Base-by-base conservation (phyloP, 2,329 filamentous ascomycete species). In the Daldinia sp. region DNA sequence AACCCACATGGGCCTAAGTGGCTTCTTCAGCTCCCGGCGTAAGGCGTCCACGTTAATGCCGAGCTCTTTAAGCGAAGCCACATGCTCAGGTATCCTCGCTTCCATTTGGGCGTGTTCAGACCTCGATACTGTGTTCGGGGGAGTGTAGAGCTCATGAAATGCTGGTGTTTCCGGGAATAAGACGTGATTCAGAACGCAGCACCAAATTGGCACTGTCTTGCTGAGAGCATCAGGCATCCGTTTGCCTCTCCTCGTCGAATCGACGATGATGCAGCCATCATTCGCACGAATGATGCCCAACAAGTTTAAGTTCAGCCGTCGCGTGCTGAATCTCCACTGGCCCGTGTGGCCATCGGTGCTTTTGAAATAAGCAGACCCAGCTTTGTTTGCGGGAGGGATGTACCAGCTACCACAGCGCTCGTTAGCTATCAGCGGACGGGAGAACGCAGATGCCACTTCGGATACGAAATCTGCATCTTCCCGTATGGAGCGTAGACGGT, bases 401-500 rank as follows among this genome's bases (percentile, higher is more conserved):
- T 98, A 98, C 96, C 96, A 99, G 80, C 93, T 95, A 0, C 96
- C 96, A 79, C 96, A 98, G 67, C 96, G 88, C 83, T 98, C 94
- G 77, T 99, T 99, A 33, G 95, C 94, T 13, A 98, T 84, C 1
- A 98, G 83, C 0, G 94, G 93, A 1, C 95, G 83, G 2, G 75
- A 73, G 64, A 85, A 88, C 0, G 85, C 83, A 1, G 79, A 78
- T 0, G 88, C 86, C 0, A 93, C 90, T 6, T 82, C 78, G 26
- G 82, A 79, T 23, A 96, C 92, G 78, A 98, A 98, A 1, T 79
- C 79, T 7, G 93, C 90, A 79, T 98, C 96, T 30, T 86, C 82
- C 67, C 85, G 83, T 78, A 98, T 95, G 30, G 93, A 97, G 33
- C 83, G 82, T 12, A 99, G 88, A 15, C 95, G 91, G 82, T 98